phyloP scores from a whole-genome alignment of 2,329 filamentous ascomycete species.

The Elsinoe necatrix region DNA sequence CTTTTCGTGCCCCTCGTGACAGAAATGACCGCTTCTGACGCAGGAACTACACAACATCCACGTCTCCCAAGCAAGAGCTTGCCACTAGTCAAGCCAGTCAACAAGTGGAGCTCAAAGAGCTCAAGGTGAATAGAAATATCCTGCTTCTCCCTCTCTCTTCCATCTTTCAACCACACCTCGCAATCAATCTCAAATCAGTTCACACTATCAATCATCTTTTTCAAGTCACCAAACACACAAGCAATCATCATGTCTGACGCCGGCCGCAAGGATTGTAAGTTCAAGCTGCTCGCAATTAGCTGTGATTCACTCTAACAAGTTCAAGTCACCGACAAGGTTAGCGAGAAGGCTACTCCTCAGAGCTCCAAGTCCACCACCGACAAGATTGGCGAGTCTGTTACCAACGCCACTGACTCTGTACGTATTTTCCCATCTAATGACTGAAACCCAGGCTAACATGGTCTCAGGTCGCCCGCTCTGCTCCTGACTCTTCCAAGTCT shows the following conservation, averaged over 20 bases:
- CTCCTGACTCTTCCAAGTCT: slow-evolving; percentile 47
- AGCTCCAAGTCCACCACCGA: slow-evolving; percentile 53
- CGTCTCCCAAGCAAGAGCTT: background rate
- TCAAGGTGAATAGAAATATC: background rate
- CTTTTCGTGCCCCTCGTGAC: background rate
- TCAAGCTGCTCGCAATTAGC: slow-evolving; percentile 1
- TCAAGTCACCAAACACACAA: slow-evolving; percentile 24
- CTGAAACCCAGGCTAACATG: background rate
- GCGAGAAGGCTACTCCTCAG: slow-evolving; percentile 51
- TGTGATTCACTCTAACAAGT: slow-evolving; percentile 20
- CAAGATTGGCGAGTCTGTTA: slow-evolving; percentile 50
- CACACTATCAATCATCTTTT: slow-evolving; percentile 22
- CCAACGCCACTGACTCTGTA: slow-evolving; percentile 48
- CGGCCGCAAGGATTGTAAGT: slow-evolving; percentile 50
- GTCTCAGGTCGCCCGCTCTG: slow-evolving; percentile 11
- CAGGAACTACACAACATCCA: background rate
- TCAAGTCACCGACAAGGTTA: slow-evolving; percentile 35
- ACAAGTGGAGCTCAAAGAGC: background rate
- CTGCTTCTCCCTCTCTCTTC: slow-evolving; percentile 16
- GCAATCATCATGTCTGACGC: slow-evolving; percentile 50
- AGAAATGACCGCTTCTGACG: slow-evolving; percentile 12
- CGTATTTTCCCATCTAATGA: slow-evolving; percentile 31
- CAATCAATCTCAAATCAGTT: slow-evolving; percentile 20
- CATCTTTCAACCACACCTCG: slow-evolving; percentile 16
- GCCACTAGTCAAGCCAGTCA: background rate